Conservation (phyloP, 176 grass and related monocot genomes). For the Rhipidocladum racemiflorum region DNA sequence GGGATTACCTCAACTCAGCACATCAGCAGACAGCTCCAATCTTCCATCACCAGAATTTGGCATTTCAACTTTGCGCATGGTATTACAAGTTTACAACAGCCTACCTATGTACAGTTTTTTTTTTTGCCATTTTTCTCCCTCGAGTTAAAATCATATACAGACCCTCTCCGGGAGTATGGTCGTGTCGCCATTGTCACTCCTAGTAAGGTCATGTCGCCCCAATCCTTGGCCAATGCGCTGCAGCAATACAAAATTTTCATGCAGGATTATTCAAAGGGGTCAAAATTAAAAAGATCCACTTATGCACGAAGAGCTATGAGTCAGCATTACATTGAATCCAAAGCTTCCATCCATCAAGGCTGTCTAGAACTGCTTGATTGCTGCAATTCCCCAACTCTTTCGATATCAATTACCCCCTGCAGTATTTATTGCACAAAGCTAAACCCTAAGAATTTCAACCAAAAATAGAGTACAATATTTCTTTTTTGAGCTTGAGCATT, state of each 20-base stretch:
- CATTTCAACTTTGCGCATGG: background rate
- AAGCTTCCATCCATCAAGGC: background rate
- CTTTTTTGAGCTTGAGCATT: too few relatives aligned
- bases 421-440: background rate
- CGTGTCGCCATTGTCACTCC: background rate
- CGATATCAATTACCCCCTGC: constrained; percentile 34
- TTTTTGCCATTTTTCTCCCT: background rate
- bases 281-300: background rate
- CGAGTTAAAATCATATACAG: constrained; percentile 18
- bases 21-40: background rate
- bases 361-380: constrained; percentile 38
- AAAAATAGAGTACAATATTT: background rate
- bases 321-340: background rate
- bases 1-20: too few relatives aligned
- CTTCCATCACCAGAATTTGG: background rate
- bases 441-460: background rate
- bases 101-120: constrained; percentile 17
- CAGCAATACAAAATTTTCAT: constrained; percentile 19
- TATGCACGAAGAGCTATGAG: background rate
- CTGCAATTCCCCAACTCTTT: constrained; percentile 37
- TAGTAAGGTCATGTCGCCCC: background rate
- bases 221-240: background rate
- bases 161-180: background rate
- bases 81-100: background rate
- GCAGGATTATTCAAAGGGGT: background rate